Evolutionary conservation across 352 stramenopile species (phyloP).

Genomic region (Phytophthora agathidicida): DNA sequence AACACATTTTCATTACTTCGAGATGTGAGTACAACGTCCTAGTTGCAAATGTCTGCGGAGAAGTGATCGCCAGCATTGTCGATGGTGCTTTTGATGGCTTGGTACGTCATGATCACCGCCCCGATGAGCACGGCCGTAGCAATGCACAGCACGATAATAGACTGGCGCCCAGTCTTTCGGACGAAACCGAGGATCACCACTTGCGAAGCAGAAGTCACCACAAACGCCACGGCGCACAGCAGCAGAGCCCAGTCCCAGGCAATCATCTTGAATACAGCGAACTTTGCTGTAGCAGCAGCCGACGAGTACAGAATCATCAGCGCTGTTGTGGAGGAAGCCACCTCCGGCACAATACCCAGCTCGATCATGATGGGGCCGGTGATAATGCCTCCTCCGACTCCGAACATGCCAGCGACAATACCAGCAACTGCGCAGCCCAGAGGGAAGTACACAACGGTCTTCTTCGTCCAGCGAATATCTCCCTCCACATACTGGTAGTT

Average conservation of each 20-base stretch:
- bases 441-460: conserved; percentile 53
- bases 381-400: conserved; percentile 54
- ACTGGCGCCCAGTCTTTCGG: conserved; percentile 52
- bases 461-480: conserved; percentile 53
- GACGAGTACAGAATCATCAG: conserved; percentile 65
- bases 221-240: conserved; percentile 48
- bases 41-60: conserved; percentile 43
- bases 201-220: conserved; percentile 53
- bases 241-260: conserved; percentile 56
- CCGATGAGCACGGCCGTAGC: conserved; percentile 48
- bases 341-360: conserved; percentile 42
- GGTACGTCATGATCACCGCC: conserved; percentile 56
- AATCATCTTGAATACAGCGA: conserved; percentile 60
- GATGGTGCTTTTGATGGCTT: conserved; percentile 54
- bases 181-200: conserved; percentile 61
- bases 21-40: too few species aligned
- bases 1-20: too few species aligned
- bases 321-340: conserved; percentile 43
- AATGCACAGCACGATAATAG: conserved; percentile 72
- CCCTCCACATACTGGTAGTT: conserved; percentile 46
- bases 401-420: conserved; percentile 58
- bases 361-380: conserved; percentile 41
- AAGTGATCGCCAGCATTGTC: conserved; percentile 46
- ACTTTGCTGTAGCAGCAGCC: conserved; percentile 59
- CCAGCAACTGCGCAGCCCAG: conserved; percentile 44